Percentiles rank a stretch among this genome's conserved stretches.
These are phyloP conservation scores for Castanea sativa DNA, from an alignment of 306 rosid species.

Conservation along the genomic window DNA sequence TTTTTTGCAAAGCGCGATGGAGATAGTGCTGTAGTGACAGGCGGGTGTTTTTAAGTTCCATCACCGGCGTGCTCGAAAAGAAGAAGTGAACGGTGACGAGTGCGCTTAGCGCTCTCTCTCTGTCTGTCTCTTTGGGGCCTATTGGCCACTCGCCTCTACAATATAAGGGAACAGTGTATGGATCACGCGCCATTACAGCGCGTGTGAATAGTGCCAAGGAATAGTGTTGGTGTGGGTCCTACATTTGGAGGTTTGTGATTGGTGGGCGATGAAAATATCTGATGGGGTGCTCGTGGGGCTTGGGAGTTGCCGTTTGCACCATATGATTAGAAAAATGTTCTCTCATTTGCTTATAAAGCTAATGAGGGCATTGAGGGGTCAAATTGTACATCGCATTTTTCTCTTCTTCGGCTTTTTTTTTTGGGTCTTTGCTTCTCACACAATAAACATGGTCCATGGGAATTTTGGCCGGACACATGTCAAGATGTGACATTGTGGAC, in stretches of 20 bases:
- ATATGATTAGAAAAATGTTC: slow-evolving; percentile 12
- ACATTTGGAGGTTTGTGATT: slow-evolving; percentile 9
- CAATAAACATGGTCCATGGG: background rate
- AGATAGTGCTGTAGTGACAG: slow-evolving; percentile 20
- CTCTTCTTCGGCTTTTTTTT: background rate
- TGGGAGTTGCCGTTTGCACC: background rate
- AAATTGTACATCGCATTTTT: background rate
- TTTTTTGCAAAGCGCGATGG: slow-evolving; percentile 17
- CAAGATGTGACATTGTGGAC: background rate
- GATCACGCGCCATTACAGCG: slow-evolving; percentile 33
- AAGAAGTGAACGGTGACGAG: slow-evolving; percentile 46
- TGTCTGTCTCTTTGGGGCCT: background rate
- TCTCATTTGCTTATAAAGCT: background rate
- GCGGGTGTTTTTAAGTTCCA: slow-evolving; percentile 42
- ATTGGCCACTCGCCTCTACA: slow-evolving; percentile 1
- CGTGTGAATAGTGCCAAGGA: slow-evolving; percentile 13
- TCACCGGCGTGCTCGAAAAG: slow-evolving; percentile 50
- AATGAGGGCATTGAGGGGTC: background rate
- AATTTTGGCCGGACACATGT: background rate
- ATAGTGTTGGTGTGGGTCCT: background rate
- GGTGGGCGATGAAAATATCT: slow-evolving; percentile 26
- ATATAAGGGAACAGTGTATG: slow-evolving; percentile 5
- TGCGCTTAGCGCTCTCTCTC: slow-evolving; percentile 28
- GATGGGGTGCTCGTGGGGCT: slow-evolving; percentile 37
- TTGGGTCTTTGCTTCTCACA: background rate